These are phyloP conservation scores for Tetraselmis chui DNA, from an alignment of 139 green algal genomes.

Conservation along the genomic window DNA sequence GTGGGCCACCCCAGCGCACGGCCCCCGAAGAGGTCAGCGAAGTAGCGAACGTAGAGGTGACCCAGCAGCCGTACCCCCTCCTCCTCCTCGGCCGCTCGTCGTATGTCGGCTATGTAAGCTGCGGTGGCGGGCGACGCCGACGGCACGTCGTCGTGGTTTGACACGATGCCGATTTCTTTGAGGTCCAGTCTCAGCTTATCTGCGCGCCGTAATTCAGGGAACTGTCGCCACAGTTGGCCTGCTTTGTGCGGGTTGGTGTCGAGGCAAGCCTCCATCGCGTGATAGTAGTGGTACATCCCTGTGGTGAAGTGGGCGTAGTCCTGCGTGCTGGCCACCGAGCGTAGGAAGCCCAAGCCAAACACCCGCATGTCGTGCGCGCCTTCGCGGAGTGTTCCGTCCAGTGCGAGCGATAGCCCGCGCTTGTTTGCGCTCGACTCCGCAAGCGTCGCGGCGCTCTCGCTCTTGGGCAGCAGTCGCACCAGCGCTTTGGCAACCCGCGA, in stretches of 20 bases:
- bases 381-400: neutral
- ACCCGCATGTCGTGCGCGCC: constrained; percentile 9
- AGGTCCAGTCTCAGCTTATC: neutral
- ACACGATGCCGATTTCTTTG: neutral
- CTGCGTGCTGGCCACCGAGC: neutral
- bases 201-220: neutral
- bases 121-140: neutral
- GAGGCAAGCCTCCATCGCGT: constrained; percentile 2
- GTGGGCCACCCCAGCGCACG: constrained; percentile 1
- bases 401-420: neutral
- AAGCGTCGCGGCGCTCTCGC: neutral
- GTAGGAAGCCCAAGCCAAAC: constrained; percentile 3
- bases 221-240: neutral
- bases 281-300: constrained; percentile 1
- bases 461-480: neutral
- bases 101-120: neutral
- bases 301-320: constrained; percentile 1
- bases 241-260: neutral
- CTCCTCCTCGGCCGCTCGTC: neutral
- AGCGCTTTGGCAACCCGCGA: no score
- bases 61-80: neutral
- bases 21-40: constrained; percentile 9
- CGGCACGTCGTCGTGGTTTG: no score
- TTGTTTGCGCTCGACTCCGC: neutral
- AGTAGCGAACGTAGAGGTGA: constrained; percentile 10